Base-by-base conservation (phyloP, 2,329 filamentous ascomycete species). In the Fusarium sp. region DNA sequence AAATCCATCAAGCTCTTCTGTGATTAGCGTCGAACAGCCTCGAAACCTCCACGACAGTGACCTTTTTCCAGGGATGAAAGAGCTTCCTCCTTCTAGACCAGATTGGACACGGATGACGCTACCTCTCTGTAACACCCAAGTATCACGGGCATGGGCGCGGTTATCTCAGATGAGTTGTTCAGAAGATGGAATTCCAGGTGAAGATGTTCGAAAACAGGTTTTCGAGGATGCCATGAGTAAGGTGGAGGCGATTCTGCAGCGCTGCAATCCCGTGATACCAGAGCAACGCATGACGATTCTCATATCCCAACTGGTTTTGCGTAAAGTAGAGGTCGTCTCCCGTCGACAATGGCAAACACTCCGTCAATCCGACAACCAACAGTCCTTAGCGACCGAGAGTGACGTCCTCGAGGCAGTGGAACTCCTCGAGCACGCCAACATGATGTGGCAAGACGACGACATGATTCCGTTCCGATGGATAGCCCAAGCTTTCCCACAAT, bases 61-160 rank as follows among this genome's bases (percentile, higher is more conserved):
- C 41, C 73, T 89, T 2, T 74, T 76, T 6, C 84, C 85, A 0
- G 77, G 78, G 7, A 85, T 85, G 81, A 78, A 74, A 10, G 78
- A 82, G 0, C 80, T 84, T 2, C 85, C 85, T 0, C 68, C 79
- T 1, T 80, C 85, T 14, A 79, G 83, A 3, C 68, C 75, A 4
- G 83, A 84, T 17, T 88, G 86, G 74, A 89, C 88, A 0, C 82
- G 86, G 30, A 87, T 88, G 82, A 84, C 86, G 0, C 83, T 88
- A 56, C 81, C 79, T 13, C 73, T 89, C 4, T 81, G 87, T n/a
- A 81, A 82, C 7, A 84, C 84, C 65, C 83, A 87, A 48, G 80
- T 85, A 1, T 79, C 82, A 1, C 64, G 68, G 17, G 70, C 65
- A 2, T 73, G 74, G 58, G 68, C 68, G 13, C 70, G 60, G 1